Conservation (phyloP, 371 early-diverging fungal species). For the Hamiltosporidium tvaerminnensis region DNA sequence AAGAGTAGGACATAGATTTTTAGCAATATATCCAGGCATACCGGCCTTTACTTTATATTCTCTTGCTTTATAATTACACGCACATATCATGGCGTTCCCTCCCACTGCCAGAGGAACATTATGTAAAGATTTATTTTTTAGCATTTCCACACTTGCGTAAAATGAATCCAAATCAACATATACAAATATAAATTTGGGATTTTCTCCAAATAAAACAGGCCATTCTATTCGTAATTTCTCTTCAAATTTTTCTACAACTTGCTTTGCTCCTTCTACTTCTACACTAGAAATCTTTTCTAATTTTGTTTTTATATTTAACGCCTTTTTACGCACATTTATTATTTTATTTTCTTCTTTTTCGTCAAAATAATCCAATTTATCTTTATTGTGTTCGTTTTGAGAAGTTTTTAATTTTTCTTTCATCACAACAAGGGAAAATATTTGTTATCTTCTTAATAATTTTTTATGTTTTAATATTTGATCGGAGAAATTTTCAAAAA, state of each 20-base stretch:
- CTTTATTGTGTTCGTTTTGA: no score
- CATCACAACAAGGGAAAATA: no score
- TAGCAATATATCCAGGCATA: slow-evolving; percentile 57
- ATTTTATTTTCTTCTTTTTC: slow-evolving; percentile 18
- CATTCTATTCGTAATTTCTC: neutral
- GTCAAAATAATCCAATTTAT: slow-evolving; percentile 7
- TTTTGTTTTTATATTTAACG: slow-evolving; percentile 1
- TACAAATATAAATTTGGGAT: neutral
- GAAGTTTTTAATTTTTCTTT: no score
- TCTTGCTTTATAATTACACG: slow-evolving; percentile 64
- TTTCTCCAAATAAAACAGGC: neutral
- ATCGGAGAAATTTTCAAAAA: no score
- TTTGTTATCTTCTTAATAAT: no score
- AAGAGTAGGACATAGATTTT: slow-evolving; percentile 56
- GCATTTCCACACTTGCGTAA: slow-evolving; percentile 64
- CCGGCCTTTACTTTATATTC: slow-evolving; percentile 60
- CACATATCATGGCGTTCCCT: slow-evolving; percentile 54
- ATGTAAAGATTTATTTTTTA: slow-evolving; percentile 57
- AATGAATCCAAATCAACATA: slow-evolving; percentile 82
- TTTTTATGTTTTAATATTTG: no score
- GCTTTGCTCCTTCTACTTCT: neutral
- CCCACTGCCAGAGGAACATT: slow-evolving; percentile 47
- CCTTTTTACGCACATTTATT: slow-evolving; percentile 3
- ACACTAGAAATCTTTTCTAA: neutral
- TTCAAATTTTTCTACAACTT: neutral